Evolutionary conservation across 768 basidiomycete species (phyloP), one percentile per base, ranked within the genome.

Genomic region (Pleurotus salmoneostramineus): DNA sequence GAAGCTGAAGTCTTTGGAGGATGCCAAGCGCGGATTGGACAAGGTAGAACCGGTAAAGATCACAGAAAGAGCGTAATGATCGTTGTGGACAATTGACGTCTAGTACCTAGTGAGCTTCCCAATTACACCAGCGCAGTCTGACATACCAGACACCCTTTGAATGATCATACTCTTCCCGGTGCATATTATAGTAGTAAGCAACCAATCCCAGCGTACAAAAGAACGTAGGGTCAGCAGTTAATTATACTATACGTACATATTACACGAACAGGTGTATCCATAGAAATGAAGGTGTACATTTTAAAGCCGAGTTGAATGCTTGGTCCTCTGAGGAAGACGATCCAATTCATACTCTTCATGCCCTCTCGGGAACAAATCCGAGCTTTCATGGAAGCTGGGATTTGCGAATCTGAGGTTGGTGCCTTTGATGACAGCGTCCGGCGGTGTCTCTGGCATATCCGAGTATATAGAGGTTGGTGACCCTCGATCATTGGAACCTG

Each of bases 1-100:
- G 6, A 61, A 69, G 57, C 31, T 75, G 51, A 72, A 69, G 60
- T 62, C 68, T 12, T 60, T 54, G 54, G 75, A 74, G 58, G 63
- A 71, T 36, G 51, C 68, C n/a, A 65, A 63, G 31, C 59, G 56
- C 17, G 71, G 73, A 12, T 64, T 75, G 11, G 70, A 74, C n/a
- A 47, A 56, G 21, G 21, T 27, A 27, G 21, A 27, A 27, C 21
- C 3, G 3, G 21, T 27, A 27, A 27, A 27, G 3, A 3, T 27
- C 21, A 27, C 21, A 3, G 21, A 27, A 27, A 27, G 21, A 27
- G 21, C 1, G 21, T 27, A 27, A 27, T 27, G 21, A 27, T 27
- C 21, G 21, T 27, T 27, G 21, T 27, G 21, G 21, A 27, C 21
- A 27, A 27, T 27, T 27, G 21, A 27, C 21, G 21, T 27, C 21